These are phyloP conservation scores for Tinospora cordifolia DNA, from an alignment of 164 flowering plant species.

Conservation along the genomic window DNA sequence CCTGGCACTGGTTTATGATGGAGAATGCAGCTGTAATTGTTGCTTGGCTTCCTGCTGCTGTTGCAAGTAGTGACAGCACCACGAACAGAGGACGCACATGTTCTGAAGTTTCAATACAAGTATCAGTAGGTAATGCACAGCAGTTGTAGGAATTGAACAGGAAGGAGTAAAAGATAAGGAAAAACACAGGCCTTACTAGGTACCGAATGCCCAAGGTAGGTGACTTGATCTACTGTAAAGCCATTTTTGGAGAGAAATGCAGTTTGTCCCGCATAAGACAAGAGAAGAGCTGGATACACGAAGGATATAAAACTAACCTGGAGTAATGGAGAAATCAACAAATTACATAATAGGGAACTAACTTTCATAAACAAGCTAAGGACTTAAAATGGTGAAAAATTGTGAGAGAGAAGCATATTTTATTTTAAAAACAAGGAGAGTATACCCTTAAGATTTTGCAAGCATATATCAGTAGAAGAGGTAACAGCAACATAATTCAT, in stretches of 20 bases:
- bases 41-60: constrained; percentile 63
- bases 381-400: neutral
- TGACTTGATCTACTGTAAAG: neutral
- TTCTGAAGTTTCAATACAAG: constrained; percentile 21
- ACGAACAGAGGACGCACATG: constrained; percentile 37
- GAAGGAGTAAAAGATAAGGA: constrained; percentile 7
- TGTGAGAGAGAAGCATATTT: neutral
- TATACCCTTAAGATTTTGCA: no score
- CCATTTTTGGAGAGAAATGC: constrained; percentile 56
- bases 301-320: constrained; percentile 70
- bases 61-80: constrained; percentile 44
- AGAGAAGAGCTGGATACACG: constrained; percentile 67
- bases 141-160: neutral
- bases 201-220: constrained; percentile 30
- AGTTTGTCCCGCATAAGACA: constrained; percentile 92
- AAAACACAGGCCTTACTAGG: constrained; percentile 42
- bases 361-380: neutral
- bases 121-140: constrained; percentile 3
- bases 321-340: constrained; percentile 8
- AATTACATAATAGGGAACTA: neutral
- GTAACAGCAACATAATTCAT: neutral
- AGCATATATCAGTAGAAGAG: no score
- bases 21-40: constrained; percentile 62
- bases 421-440: neutral
- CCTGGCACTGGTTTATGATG: constrained; percentile 55